Conservation (phyloP, 2,329 filamentous ascomycete species). For the Ramichloridium luteum region DNA sequence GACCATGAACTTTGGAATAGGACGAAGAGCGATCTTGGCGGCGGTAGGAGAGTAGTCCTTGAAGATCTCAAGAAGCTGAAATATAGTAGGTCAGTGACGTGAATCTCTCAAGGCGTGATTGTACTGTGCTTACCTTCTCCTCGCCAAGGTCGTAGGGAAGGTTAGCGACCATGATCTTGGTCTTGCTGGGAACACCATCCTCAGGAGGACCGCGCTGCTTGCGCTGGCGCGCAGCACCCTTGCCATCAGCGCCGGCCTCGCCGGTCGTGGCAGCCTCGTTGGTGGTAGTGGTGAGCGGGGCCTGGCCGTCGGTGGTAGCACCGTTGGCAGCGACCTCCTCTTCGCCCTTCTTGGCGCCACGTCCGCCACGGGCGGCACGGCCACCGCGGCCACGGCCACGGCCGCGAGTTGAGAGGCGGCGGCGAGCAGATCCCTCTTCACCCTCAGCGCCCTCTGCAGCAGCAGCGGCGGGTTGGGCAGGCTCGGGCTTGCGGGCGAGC, state of each 20-base stretch:
- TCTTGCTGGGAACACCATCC: slow-evolving; percentile 96
- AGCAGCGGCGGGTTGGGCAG: slow-evolving; percentile 66
- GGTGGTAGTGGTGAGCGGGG: slow-evolving; percentile 40
- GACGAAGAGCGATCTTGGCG: slow-evolving; percentile 96
- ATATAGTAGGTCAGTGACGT: slow-evolving; percentile 18
- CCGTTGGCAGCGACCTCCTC: slow-evolving; percentile 26
- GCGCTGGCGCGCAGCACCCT: slow-evolving; percentile 42
- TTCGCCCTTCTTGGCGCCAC: slow-evolving; percentile 45
- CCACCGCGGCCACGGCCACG: slow-evolving; percentile 51
- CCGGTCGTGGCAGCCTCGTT: slow-evolving; percentile 45
- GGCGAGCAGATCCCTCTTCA: slow-evolving; percentile 55
- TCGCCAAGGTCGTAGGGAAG: slow-evolving; percentile 95
- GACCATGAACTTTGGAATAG: slow-evolving; percentile 99
- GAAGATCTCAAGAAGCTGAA: slow-evolving; percentile 93
- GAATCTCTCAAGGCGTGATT: slow-evolving; percentile 1
- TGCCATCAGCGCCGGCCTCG: slow-evolving; percentile 34
- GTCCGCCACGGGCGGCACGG: slow-evolving; percentile 50
- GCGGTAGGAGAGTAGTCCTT: slow-evolving; percentile 80
- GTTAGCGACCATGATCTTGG: slow-evolving; percentile 99
- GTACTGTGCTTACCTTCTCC: slow-evolving; percentile 60
- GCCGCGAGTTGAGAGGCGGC: slow-evolving; percentile 44
- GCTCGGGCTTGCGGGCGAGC: slow-evolving; percentile 93
- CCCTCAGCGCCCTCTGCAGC: slow-evolving; percentile 50
- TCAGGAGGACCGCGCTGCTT: slow-evolving; percentile 90
- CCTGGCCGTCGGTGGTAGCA: slow-evolving; percentile 29